Evolutionary conservation across 768 basidiomycete genomes (phyloP).

Genomic region (Suillus cothurnatus): DNA sequence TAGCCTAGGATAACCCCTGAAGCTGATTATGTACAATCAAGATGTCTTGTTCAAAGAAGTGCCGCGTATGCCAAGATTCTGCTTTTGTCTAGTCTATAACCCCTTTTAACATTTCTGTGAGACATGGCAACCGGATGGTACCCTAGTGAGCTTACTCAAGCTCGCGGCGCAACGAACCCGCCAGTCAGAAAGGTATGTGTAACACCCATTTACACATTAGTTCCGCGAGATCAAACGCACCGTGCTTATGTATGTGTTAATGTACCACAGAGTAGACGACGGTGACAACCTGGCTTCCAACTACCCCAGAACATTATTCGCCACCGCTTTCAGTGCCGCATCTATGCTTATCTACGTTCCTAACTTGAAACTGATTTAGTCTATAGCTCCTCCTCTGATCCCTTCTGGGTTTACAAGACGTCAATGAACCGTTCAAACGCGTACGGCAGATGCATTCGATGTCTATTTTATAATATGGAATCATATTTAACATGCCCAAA

Average conservation of each 20-base stretch:
- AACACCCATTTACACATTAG: not conserved
- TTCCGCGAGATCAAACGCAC: too few relatives aligned
- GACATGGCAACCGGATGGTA: not conserved
- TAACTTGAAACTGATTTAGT: not conserved
- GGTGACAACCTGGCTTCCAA: not conserved
- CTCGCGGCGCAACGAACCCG: not conserved
- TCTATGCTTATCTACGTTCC: too few relatives aligned
- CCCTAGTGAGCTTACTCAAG: not conserved
- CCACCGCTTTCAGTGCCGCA: not conserved
- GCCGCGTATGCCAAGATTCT: too few relatives aligned
- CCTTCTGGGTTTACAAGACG: too few relatives aligned
- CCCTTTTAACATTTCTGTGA: not conserved
- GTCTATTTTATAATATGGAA: too few relatives aligned
- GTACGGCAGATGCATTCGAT: too few relatives aligned
- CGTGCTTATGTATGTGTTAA: too few relatives aligned
- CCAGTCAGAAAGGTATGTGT: not conserved
- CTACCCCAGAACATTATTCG: not conserved
- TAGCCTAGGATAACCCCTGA: not conserved
- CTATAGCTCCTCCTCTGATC: too few relatives aligned
- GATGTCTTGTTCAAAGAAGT: not conserved
- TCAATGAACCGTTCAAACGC: too few relatives aligned
- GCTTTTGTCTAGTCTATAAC: not conserved
- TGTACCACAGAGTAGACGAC: not conserved
- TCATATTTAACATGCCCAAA: too few relatives aligned
- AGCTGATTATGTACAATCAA: not conserved